phyloP scores from a whole-genome alignment of 2,329 filamentous ascomycete species.

The Phialophora expanda region DNA sequence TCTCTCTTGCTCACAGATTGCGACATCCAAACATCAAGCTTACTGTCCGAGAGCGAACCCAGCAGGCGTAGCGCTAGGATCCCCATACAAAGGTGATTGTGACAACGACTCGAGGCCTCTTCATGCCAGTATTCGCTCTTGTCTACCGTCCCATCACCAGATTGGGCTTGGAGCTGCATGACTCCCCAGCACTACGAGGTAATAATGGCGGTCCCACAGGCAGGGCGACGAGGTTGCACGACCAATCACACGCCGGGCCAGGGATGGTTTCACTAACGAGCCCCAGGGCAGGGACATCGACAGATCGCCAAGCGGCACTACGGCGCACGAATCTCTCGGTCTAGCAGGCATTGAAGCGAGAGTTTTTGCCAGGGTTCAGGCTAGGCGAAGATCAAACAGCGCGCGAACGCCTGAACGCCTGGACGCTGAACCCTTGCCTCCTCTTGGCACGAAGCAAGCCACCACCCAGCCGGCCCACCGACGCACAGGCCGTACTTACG shows the following conservation, averaged over 20 bases:
- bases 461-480: background rate
- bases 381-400: conserved; percentile 9
- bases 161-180: background rate
- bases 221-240: background rate
- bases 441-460: conserved; percentile 1
- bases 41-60: background rate
- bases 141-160: background rate
- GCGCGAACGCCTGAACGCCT: conserved; percentile 2
- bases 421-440: conserved; percentile 6
- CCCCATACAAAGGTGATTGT: background rate
- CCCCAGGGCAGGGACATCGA: conserved; percentile 5
- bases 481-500: background rate
- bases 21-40: background rate
- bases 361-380: conserved; percentile 7
- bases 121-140: background rate
- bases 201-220: conserved; percentile 3
- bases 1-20: background rate
- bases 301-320: conserved; percentile 29
- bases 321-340: conserved; percentile 27
- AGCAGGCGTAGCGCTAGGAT: background rate
- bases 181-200: background rate
- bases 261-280: conserved; percentile 15
- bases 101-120: background rate
- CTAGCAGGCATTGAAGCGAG: conserved; percentile 25
- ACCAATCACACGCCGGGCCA: conserved; percentile 4